Percentiles rank a stretch among this genome's conserved stretches.
These are phyloP conservation scores for Diaporthe sp. DNA, from an alignment of 2,329 filamentous ascomycete species.

Conservation along the genomic window DNA sequence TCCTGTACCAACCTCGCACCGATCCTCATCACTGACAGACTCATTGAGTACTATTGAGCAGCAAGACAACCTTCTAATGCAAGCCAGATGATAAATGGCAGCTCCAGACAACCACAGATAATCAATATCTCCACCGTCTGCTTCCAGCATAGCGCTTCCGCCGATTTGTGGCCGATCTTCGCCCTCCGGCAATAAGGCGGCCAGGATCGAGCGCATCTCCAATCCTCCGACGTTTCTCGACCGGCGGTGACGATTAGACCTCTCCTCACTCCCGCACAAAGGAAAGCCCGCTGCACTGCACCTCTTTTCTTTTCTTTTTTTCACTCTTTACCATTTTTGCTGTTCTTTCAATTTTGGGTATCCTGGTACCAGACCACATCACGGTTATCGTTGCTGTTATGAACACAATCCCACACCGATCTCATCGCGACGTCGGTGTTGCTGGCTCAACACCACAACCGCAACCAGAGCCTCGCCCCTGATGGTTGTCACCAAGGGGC, in stretches of 20 bases:
- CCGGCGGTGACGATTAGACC: constrained; percentile 35
- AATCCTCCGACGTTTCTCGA: constrained; percentile 5
- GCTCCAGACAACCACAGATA: neutral
- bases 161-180: constrained; percentile 34
- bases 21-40: neutral
- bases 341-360: neutral
- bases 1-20: neutral
- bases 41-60: neutral
- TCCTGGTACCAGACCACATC: neutral
- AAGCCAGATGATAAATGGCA: neutral
- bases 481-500: constrained; percentile 40
- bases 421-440: constrained; percentile 16
- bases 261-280: constrained; percentile 23
- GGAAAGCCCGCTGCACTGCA: neutral
- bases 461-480: constrained; percentile 4
- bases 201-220: constrained; percentile 27
- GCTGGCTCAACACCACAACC: constrained; percentile 18
- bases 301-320: neutral
- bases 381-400: constrained; percentile 24
- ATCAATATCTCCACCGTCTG: neutral
- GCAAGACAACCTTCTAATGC: neutral
- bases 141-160: constrained; percentile 26
- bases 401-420: constrained; percentile 30
- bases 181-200: constrained; percentile 40
- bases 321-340: neutral